Percentiles rank a stretch among this genome's conserved stretches.
These are phyloP conservation scores for Microcyclospora tardicrescens DNA, from an alignment of 2,329 filamentous ascomycete species.

Conservation along the genomic window DNA sequence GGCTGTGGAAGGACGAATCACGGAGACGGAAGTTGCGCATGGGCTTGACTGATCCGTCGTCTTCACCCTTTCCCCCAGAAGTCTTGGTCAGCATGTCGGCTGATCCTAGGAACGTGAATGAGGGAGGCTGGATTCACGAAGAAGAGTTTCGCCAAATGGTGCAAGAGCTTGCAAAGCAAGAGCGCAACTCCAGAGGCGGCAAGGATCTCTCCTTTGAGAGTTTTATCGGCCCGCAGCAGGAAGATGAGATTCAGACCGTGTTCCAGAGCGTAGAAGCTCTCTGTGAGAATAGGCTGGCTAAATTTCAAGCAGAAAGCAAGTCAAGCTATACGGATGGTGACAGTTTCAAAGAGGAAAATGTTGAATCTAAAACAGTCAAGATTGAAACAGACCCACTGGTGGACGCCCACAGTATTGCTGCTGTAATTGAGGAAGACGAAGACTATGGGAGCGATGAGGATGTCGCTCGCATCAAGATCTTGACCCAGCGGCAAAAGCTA, in stretches of 20 bases:
- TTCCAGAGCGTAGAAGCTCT: constrained; percentile 80
- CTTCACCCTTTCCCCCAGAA: constrained; percentile 68
- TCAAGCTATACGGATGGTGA: too few species aligned
- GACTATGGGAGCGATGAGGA: constrained; percentile 34
- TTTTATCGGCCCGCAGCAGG: constrained; percentile 42
- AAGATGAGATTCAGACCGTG: constrained; percentile 56
- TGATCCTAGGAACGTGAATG: constrained; percentile 55
- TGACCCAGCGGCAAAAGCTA: constrained; percentile 19
- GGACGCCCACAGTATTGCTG: constrained; percentile 48
- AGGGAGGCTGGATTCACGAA: constrained; percentile 88
- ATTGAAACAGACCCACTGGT: constrained; percentile 38
- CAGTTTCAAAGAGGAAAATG: too few species aligned
- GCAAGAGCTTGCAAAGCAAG: constrained; percentile 48
- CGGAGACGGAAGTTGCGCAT: constrained; percentile 62
- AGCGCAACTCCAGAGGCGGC: constrained; percentile 39
- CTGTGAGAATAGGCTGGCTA: constrained; percentile 42
- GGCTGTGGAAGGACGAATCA: constrained; percentile 83
- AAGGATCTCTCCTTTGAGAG: constrained; percentile 46
- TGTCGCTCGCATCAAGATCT: constrained; percentile 19
- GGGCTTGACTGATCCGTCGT: constrained; percentile 49
- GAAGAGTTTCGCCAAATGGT: constrained; percentile 63
- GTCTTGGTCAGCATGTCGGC: constrained; percentile 82
- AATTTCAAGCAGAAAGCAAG: not conserved
- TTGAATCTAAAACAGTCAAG: constrained; percentile 2
- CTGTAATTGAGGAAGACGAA: constrained; percentile 29